Evolutionary conservation across 345 rosid species (phyloP).

Genomic region (Excoecaria cochinchinensis): DNA sequence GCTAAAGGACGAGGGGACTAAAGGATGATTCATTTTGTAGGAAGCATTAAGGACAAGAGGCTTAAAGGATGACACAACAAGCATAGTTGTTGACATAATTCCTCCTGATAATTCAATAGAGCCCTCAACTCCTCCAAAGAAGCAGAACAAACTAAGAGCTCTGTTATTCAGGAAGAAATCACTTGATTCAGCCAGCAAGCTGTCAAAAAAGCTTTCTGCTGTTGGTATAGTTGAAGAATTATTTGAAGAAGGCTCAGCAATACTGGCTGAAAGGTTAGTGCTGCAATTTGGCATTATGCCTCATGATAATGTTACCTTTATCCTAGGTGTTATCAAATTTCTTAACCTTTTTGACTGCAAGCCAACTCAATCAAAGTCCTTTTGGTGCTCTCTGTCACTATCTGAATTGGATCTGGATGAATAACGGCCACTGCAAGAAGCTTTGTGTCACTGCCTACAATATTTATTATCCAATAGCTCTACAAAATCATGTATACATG

Average conservation of each 20-base stretch:
- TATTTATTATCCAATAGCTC: too few relatives aligned
- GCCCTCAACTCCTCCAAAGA: conserved; percentile 49
- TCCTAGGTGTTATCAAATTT: too few relatives aligned
- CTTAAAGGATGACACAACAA: conserved; percentile 88
- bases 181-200: conserved; percentile 47
- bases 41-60: conserved; percentile 82
- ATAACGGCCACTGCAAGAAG: too few relatives aligned
- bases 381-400: too few relatives aligned
- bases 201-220: conserved; percentile 64
- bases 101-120: conserved; percentile 59
- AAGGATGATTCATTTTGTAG: conserved; percentile 29
- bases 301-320: too few relatives aligned
- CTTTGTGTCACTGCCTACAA: too few relatives aligned
- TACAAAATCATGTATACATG: too few relatives aligned
- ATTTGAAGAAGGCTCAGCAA: conserved; percentile 95
- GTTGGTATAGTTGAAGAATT: conserved; percentile 83
- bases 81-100: conserved; percentile 84
- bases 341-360: too few relatives aligned
- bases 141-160: conserved; percentile 55
- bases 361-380: too few relatives aligned
- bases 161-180: conserved; percentile 60
- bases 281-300: not conserved
- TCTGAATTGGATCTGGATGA: too few relatives aligned
- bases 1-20: not conserved
- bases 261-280: conserved; percentile 83